Base-by-base conservation (phyloP, 2,329 filamentous ascomycete genomes). In the Diplocarpon rosae region DNA sequence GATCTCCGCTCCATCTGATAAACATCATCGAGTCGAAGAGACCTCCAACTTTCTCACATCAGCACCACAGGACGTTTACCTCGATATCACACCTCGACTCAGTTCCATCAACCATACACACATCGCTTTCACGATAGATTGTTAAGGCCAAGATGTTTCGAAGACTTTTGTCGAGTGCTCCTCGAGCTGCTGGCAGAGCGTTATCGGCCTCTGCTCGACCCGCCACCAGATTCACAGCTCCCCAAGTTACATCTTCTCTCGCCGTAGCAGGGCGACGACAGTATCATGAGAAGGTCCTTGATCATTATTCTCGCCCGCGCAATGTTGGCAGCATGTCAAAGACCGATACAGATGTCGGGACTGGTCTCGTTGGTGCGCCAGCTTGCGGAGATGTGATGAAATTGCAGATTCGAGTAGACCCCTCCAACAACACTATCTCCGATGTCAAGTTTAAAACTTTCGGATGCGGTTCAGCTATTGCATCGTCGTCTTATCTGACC, bases 391-490 rank as follows among this genome's bases (percentile, higher is more conserved):
- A 94, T 65, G 87, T 94, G 49, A 93, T 94, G 84, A 92, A 92
- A 67, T 75, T 94, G 29, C 85, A 93, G 70, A 94, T 94, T 67
- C 82, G 86, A 47, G 89, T 95, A 59, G 88, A 95, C 67, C 85
- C 85, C 53, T 74, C 83, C 57, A 86, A 80, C 59, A 85, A 92
- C 65, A 90, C 80, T 56, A 95, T 95, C 63, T 81, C 80, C 58
- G 90, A 95, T 58, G 89, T 94, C 63, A 92, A 93, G 69, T 95
- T 95, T 78, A 95, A 95, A 80, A 95, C 89, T 0, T 95, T 95
- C 62, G 89, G 89, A 41, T 95, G 89, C 64, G 89, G 89, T 44
- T 88, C 82, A 27, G 92, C 92, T 53, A 98, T 98, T 66, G 92
- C 92, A 35, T 90, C 84, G 52, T 93, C 85, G 48, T 92, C 84